These are phyloP conservation scores for Pneumocystis canis DNA, from an alignment of 1,139 yeast species.

Conservation along the genomic window DNA sequence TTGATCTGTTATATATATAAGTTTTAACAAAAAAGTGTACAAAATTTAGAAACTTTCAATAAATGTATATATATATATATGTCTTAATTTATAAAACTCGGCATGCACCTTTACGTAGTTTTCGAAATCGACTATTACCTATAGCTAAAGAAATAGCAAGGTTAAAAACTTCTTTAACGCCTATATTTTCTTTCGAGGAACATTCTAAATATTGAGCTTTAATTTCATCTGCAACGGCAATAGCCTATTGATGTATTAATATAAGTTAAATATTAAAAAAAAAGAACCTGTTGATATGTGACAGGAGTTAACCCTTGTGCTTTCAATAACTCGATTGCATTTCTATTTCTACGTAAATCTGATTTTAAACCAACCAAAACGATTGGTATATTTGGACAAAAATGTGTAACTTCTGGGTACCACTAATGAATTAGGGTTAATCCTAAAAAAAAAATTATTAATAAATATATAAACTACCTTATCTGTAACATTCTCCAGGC, in stretches of 20 bases:
- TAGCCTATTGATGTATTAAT: conserved; percentile 17
- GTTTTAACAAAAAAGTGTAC: neutral
- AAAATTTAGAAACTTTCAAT: neutral
- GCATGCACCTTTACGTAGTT: conserved; percentile 3
- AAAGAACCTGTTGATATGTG: conserved; percentile 28
- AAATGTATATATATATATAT: neutral
- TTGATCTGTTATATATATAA: neutral
- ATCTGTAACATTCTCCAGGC: conserved; percentile 60
- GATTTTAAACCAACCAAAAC: conserved; percentile 66
- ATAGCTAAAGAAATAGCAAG: conserved; percentile 12
- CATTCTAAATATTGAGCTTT: conserved; percentile 73
- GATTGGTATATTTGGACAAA: conserved; percentile 67
- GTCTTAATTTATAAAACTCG: conserved; percentile 1
- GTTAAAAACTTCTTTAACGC: conserved; percentile 54
- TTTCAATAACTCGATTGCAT: conserved; percentile 20
- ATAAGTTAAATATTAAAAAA: conserved; percentile 15
- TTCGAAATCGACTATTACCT: conserved; percentile 5
- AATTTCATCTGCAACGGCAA: conserved; percentile 41
- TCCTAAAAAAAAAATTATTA: neutral
- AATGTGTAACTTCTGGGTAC: conserved; percentile 75
- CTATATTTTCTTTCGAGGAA: conserved; percentile 56
- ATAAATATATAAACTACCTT: conserved; percentile 19
- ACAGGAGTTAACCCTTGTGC: conserved; percentile 31
- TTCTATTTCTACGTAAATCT: conserved; percentile 37
- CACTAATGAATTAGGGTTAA: conserved; percentile 27